Evolutionary conservation across 176 grass and related monocot species (phyloP), one percentile per base, ranked within the genome.

Genomic region (Cocos nucifera): DNA sequence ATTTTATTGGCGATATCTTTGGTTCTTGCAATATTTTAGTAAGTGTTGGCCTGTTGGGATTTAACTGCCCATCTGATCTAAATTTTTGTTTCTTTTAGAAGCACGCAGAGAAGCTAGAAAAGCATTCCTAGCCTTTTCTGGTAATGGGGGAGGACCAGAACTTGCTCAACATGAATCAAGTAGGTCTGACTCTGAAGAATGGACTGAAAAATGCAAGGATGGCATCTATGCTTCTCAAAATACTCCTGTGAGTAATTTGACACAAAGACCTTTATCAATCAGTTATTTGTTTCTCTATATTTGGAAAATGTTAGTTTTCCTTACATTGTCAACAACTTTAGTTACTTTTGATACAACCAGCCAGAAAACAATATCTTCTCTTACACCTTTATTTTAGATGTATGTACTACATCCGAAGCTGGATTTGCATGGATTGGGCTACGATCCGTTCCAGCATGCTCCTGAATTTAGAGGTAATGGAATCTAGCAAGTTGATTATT

Each of bases 371-470:
- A 12, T 44, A 12, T 44, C 35, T 44, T 70, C 4, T 67, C 65
- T 69, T 17, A 68, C 71, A 56, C 19, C 61, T 28, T 24, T 56
- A 66, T 79, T 75, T 49, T 75, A 96, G 87, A 78, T 80, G 24
- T 88, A 75, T 59, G 78, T 97, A 24, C 80, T 97, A 82, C 78
- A 85, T 62, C 92, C 92, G 66, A 97, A 97, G 69, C 75, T 83
- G 58, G 92, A 97, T 77, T 67, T 97, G 51, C 73, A 85, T 88
- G 92, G 92, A 60, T 87, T 97, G 75, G 87, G 92, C 75, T 97
- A 80, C 73, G 92, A 97, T 79, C 92, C 92, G 59, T 97, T 88
- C 67, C 88, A 83, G 67, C 78, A 85, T 87, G 87, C 92, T 39
- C 92, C 92, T 64, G 92, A 97, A 70, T 97, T 97, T 59, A 69